These are phyloP conservation scores for Dactylella cylindrospora DNA, from an alignment of 2,329 filamentous ascomycete species.

Conservation along the genomic window DNA sequence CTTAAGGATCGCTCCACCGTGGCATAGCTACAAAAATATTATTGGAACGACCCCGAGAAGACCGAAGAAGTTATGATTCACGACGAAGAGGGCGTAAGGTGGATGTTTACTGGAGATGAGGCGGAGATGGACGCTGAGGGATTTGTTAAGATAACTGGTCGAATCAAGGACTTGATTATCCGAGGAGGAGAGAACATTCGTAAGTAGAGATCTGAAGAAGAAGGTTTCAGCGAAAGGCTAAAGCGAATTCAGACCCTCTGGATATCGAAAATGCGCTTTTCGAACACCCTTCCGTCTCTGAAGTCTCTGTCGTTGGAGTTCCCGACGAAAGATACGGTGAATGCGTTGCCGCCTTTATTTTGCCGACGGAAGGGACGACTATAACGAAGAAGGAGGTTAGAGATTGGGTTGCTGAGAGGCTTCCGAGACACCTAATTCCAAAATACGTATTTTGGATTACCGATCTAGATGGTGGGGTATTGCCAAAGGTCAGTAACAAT, in stretches of 20 bases:
- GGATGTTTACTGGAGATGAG: conserved; percentile 95
- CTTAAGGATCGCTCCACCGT: not conserved
- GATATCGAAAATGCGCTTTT: conserved; percentile 90
- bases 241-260: conserved; percentile 62
- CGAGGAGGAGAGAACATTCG: conserved; percentile 80
- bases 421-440: conserved; percentile 72
- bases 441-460: conserved; percentile 49
- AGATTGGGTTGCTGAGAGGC: conserved; percentile 68
- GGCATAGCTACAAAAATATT: conserved; percentile 63
- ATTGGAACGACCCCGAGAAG: conserved; percentile 72
- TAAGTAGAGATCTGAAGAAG: not conserved
- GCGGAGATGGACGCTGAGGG: conserved; percentile 79
- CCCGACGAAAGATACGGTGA: conserved; percentile 83
- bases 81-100: conserved; percentile 62
- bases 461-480: conserved; percentile 11
- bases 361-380: conserved; percentile 45
- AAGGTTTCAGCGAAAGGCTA: not conserved
- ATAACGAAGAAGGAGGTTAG: conserved; percentile 64
- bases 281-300: conserved; percentile 67
- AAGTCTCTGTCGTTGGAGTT: conserved; percentile 81
- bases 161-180: conserved; percentile 95
- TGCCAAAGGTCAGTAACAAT: conserved; percentile 54
- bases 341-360: conserved; percentile 78
- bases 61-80: conserved; percentile 69
- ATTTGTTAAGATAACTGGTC: conserved; percentile 64